Evolutionary conservation across 768 basidiomycete genomes (phyloP), one percentile per base, ranked within the genome.

Genomic region (Auricularia cornea): DNA sequence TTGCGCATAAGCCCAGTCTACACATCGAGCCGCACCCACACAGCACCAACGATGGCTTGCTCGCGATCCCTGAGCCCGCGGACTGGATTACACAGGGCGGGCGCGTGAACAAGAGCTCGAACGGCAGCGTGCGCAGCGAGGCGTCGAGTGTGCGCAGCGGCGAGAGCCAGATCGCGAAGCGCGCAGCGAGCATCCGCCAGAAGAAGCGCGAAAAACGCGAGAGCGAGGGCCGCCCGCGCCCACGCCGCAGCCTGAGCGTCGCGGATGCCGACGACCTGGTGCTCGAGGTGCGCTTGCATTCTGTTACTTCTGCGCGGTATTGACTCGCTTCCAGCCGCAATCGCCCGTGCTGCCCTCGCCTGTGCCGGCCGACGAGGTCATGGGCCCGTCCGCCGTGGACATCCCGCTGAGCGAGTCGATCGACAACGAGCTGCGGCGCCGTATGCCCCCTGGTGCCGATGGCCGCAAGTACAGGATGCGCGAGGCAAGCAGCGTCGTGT

Each of bases 381-480:
- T 57, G 23, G 28, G 16, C 54, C 26, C 38, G 57, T 51, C 44
- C 2, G 56, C 28, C 10, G 35, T 38, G 16, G 64, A 65, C 29
- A 41, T 65, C 2, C 64, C 64, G 5, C 64, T 67, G 8, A 62
- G 66, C 14, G 66, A 65, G 20, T 67, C 66, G 20, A 64, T 57
- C 28, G 54, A 57, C 16, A 16, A 28, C 11, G 54, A 57, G 28
- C 54, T 57, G 4, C 23, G 54, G 16, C 23, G 28, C 4, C 54
- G 54, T 30, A 14, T 57, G 54, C 54, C 54, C 20, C 10, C 16
- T 8, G 28, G 28, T 10, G 12, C 20, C 26, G 28, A 57, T 6
- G 16, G 75, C 71, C 76, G 91, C 81, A 88, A 83, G 71, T 98
- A 98, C 72, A 87, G 85, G 33, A 80, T 98, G 54, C 85, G 88